Percentiles rank a stretch among this genome's conserved stretches.
phyloP scores from a whole-genome alignment of 164 flowering plant genomes.

The Tetracentron sinense region DNA sequence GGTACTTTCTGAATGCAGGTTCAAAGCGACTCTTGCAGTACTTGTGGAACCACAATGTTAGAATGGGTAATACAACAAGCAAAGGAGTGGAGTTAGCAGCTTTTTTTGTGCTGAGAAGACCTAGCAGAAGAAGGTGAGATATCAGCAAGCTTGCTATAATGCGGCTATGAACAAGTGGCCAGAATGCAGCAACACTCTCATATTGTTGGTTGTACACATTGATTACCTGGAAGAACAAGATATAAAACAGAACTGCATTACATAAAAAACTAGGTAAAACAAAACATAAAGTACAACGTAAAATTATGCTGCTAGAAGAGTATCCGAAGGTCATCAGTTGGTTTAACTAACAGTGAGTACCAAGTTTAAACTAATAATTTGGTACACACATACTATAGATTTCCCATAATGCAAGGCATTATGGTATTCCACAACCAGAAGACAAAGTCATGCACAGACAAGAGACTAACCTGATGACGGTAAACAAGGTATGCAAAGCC shows the following conservation, averaged over 20 bases:
- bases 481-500: conserved; percentile 87
- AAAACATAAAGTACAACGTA: background rate
- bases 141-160: conserved; percentile 79
- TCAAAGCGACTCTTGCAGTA: conserved; percentile 93
- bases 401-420: background rate
- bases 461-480: conserved; percentile 84
- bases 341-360: background rate
- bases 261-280: background rate
- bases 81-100: conserved; percentile 92
- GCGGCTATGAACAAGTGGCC: conserved; percentile 96
- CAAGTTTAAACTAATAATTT: background rate
- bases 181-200: conserved; percentile 91
- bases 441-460: background rate
- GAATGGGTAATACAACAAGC: conserved; percentile 63
- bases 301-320: background rate
- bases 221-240: conserved; percentile 52
- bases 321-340: background rate
- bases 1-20: conserved; percentile 87
- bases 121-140: conserved; percentile 82
- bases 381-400: background rate
- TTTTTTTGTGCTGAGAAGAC: conserved; percentile 83
- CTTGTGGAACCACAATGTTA: conserved; percentile 75
- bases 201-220: conserved; percentile 89
- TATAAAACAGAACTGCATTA: background rate
- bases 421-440: too few species aligned